phyloP scores from a whole-genome alignment of 805 yeast genomes.

The Kodamaea leandrae region DNA sequence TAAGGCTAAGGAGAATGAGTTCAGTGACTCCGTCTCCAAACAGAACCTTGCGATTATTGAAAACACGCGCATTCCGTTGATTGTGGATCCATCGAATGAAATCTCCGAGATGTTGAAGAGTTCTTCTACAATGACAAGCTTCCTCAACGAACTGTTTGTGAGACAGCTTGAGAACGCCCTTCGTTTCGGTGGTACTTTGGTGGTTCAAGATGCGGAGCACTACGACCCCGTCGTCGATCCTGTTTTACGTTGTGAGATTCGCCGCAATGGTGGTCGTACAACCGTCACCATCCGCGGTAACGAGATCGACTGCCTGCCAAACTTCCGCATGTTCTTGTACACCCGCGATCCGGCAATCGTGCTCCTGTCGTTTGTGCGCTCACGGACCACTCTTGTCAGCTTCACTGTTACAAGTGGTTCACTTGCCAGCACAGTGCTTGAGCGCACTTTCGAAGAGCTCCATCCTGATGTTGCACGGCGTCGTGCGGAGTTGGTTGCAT shows the following conservation, averaged over 20 bases:
- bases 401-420: conserved; percentile 71
- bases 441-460: conserved; percentile 50
- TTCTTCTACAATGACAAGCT: conserved; percentile 58
- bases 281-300: conserved; percentile 59
- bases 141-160: conserved; percentile 62
- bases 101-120: conserved; percentile 4
- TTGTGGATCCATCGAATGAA: conserved; percentile 62
- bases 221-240: conserved; percentile 72
- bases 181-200: conserved; percentile 74
- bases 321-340: conserved; percentile 58
- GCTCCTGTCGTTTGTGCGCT: conserved; percentile 53
- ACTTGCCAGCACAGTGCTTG: conserved; percentile 60
- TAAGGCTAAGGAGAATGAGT: conserved; percentile 52
- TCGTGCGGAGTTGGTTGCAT: conserved; percentile 49
- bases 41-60: conserved; percentile 35
- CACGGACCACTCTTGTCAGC: conserved; percentile 64
- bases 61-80: conserved; percentile 52
- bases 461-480: conserved; percentile 66
- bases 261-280: conserved; percentile 65
- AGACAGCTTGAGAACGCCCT: conserved; percentile 76
- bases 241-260: conserved; percentile 58
- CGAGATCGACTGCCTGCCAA: conserved; percentile 63
- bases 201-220: conserved; percentile 77
- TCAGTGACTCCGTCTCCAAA: conserved; percentile 17
- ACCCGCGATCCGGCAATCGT: conserved; percentile 53